phyloP scores from a whole-genome alignment of 2,329 filamentous ascomycete genomes.

The Aspergillus alliaceus region DNA sequence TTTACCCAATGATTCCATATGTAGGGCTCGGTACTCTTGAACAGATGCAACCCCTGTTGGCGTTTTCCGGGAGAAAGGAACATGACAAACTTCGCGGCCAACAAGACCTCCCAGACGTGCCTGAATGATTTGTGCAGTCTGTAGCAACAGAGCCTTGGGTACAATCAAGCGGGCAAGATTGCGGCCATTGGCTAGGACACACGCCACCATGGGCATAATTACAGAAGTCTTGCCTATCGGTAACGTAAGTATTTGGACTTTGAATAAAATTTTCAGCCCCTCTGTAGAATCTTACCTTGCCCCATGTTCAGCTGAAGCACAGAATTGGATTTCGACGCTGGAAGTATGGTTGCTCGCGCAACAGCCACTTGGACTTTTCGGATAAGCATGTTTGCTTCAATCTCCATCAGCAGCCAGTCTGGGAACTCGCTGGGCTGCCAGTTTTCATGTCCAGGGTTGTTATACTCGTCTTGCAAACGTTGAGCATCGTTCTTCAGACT shows the following conservation, averaged over 20 bases:
- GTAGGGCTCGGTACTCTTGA: slow-evolving; percentile 37
- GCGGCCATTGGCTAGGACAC: slow-evolving; percentile 51
- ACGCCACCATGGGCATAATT: slow-evolving; percentile 66
- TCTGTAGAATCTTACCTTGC: slow-evolving; percentile 45
- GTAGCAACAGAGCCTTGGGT: slow-evolving; percentile 59
- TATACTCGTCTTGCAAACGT: slow-evolving; percentile 44
- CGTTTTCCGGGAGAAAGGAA: slow-evolving; percentile 60
- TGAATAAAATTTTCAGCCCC: not conserved
- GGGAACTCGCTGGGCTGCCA: slow-evolving; percentile 56
- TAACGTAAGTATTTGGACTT: not conserved
- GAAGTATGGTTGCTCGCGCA: slow-evolving; percentile 60
- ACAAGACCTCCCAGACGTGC: slow-evolving; percentile 58
- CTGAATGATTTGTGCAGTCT: slow-evolving; percentile 60
- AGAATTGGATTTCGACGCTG: slow-evolving; percentile 54
- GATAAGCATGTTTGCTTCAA: slow-evolving; percentile 65
- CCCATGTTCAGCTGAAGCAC: slow-evolving; percentile 70
- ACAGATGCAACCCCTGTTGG: slow-evolving; percentile 29
- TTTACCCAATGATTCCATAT: slow-evolving; percentile 42
- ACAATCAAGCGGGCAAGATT: slow-evolving; percentile 59
- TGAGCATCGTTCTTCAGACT: slow-evolving; percentile 28
- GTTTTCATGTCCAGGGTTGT: slow-evolving; percentile 54
- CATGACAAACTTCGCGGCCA: slow-evolving; percentile 53
- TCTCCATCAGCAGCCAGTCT: slow-evolving; percentile 67
- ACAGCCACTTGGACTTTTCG: slow-evolving; percentile 63
- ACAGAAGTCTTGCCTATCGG: slow-evolving; percentile 59